Base-by-base conservation (phyloP, 2,329 filamentous ascomycete genomes). In the Stemphylium lycopersici region DNA sequence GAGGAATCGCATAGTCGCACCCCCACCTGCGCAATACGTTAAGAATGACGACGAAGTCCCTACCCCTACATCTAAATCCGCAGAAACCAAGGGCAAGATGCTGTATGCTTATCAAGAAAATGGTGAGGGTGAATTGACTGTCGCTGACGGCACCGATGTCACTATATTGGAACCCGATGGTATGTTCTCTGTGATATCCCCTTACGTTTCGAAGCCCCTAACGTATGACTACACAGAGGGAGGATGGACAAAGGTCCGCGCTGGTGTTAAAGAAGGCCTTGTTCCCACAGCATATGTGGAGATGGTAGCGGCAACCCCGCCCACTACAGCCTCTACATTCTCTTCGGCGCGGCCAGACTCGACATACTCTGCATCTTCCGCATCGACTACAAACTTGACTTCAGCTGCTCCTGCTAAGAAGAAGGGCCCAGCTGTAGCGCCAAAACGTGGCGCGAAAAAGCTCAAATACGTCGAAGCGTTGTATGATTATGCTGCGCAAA, bases 201-300 rank as follows among this genome's bases (percentile, higher is more conserved):
- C 56, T 56, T 34, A 60, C 58, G 52, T 61, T 56, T 44, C 53
- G 48, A 48, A 52, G 10, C 55, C 47, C 56, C 65, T 69, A 56
- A 66, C 58, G 58, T 20, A 45, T 46, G 45, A 49, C 52, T 57
- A 52, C 52, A 55, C 58, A 96, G 93, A 96, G 76, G 93, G 93
- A 55, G 95, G 95, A 37, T 99, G 95, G 95, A 84, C 91, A 66
- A 93, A 90, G 74, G 87, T 99, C 55, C 88, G 90, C 46, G 83
- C 84, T 31, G 89, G 89, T 15, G 84, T 83, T 62, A 87, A 87
- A 63, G 88, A 93, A 77, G 95, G 95, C 33, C 83, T 98, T 22
- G 93, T 99, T 0, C 95, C 95, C 1, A 84, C 92, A 5, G 84
- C 87, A 5, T 99, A 99, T 73, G 81, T 96, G 39, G 93, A 98